Evolutionary conservation across 768 basidiomycete species (phyloP), one percentile per base, ranked within the genome.

Genomic region (Porpolomopsis calyptriformis): DNA sequence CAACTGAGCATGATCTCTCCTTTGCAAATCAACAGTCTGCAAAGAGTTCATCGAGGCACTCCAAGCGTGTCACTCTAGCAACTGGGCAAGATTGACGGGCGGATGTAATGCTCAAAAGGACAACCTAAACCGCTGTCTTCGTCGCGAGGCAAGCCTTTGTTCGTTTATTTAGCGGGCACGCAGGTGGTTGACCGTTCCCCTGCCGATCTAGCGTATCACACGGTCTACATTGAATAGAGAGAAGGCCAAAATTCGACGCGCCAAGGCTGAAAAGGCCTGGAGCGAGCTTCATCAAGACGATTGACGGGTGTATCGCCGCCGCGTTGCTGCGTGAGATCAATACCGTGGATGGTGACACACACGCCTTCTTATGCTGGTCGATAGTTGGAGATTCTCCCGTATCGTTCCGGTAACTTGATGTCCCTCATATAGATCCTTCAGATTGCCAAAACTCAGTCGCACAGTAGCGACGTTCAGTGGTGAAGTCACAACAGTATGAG

Each of bases 51-150:
- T 38, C 23, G 27, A 45, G 16, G 44, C 44, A 7, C 34, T 45
- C 23, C 33, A 45, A 24, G 34, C 3, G 12, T 45, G 44, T 34
- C 44, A 45, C 20, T 18, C 18, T 31, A 43, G 26, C 20, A 43
- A 43, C 26, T 43, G 42, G 42, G 42, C 42, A 7, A 43, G 42
- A 33, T 12, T 43, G 27, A 43, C 42, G 2, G 42, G 42, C 10
- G 27, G 42, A 8, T 43, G 42, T 27, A 43, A 43, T 12, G 27
- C 29, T 2, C 29, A 29, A 26, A 43, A 43, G 27, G 42, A 43
- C 12, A 12, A 24, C 7, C 29, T 43, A n/a, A 43, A 43, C 20
- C 25, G 20, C 6, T 43, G 42, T 43, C 29, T 43, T 8, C 42
- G 42, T 16, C 25, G 19, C 11, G 42, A 43, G 42, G 42, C 20